Base-by-base conservation (phyloP, 164 flowering plant species). In the Macadamia tetraphylla region DNA sequence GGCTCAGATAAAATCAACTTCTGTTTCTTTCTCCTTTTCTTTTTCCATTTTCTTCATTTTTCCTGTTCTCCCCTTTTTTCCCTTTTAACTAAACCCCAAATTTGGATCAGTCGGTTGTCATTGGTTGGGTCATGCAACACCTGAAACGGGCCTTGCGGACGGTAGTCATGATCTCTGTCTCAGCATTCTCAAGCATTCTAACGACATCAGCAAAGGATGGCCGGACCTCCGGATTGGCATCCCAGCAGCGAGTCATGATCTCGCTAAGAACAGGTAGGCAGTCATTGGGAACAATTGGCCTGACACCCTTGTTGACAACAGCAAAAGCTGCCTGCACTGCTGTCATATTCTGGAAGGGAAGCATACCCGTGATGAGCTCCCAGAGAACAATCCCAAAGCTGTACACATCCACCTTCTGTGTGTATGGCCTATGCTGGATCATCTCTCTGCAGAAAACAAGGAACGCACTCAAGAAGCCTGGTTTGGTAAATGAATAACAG, bases 271-370 rank as follows among this genome's bases (percentile, higher is more conserved):
- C 78, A 32, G 89, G 92, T 1, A 87, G 73, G 73, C 88, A 86
- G 56, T 86, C 89, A 60, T 29, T 62, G 8, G 92, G 89, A 10
- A 86, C 77, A 40, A 67, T 67, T 9, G 89, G 89, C 6, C 88
- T 73, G 6, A 78, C 85, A 6, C 84, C 84, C 71, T 79, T 82
- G 83, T 87, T 87, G 6, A 87, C 92, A 10, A 87, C 92, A 2
- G 90, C 87, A 78, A 86, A 87, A 13, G 92, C 89, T 30, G 88
- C 92, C 79, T 87, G 92, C 63, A 87, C 90, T 0, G 92, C 86
- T 9, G 88, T 83, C 92, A 87, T 86, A 74, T 83, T 83, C 73
- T 81, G 84, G 73, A 83, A 87, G 0, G 92, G 92, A 63, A 86
- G 84, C 78, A 67, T 46, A 0, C 92, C 89, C 0, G 89, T 84